phyloP scores from a whole-genome alignment of 345 rosid species.

The Aquilaria malaccensis region DNA sequence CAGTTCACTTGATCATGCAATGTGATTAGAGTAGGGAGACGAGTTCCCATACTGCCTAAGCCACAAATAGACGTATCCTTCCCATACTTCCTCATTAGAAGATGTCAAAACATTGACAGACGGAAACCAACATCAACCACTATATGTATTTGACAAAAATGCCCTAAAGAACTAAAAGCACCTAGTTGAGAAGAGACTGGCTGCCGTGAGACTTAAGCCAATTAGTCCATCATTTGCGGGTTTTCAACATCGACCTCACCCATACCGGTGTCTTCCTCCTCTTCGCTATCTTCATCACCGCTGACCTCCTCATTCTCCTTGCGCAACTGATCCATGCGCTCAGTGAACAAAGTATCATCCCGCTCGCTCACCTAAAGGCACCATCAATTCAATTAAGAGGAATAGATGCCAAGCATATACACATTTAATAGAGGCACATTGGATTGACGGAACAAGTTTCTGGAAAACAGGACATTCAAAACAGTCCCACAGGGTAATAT shows the following conservation, averaged over 20 bases:
- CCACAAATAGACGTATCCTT: too few relatives aligned
- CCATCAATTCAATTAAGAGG: conserved; percentile 9
- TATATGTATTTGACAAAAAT: too few relatives aligned
- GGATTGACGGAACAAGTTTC: neutral
- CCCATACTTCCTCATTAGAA: too few relatives aligned
- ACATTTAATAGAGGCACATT: conserved; percentile 6
- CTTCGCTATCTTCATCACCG: conserved; percentile 95
- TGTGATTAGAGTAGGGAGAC: too few relatives aligned
- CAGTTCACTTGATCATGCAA: too few relatives aligned
- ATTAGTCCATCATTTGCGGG: conserved; percentile 52
- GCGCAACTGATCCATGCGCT: conserved; percentile 87
- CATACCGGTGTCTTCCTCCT: conserved; percentile 93
- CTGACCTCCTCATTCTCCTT: conserved; percentile 81
- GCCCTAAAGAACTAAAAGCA: too few relatives aligned
- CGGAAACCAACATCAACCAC: too few relatives aligned
- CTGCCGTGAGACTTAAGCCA: too few relatives aligned
- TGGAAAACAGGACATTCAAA: neutral
- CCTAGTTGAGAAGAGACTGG: too few relatives aligned
- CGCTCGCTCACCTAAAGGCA: conserved; percentile 87
- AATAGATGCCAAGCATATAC: neutral
- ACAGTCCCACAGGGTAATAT: too few relatives aligned
- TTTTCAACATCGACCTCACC: conserved; percentile 78
- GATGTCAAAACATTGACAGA: too few relatives aligned
- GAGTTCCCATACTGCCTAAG: too few relatives aligned
- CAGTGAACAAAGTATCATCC: conserved; percentile 90